phyloP scores from a whole-genome alignment of 2,329 filamentous ascomycete genomes.

The Aspergillus flavus region DNA sequence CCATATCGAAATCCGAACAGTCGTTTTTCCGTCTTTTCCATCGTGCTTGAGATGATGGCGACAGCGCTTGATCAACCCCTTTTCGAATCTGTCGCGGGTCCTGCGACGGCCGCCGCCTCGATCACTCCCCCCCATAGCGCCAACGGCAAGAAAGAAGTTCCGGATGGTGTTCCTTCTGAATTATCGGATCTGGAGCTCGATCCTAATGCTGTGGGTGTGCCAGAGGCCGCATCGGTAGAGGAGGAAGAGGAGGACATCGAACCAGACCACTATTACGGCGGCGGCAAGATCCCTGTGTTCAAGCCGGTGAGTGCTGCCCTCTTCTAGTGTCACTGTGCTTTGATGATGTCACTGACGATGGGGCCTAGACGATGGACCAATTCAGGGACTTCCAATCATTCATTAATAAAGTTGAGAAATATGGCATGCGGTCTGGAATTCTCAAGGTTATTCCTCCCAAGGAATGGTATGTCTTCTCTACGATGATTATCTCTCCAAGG shows the following conservation, averaged over 20 bases:
- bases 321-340: not conserved
- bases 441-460: constrained; percentile 91
- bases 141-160: constrained; percentile 47
- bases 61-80: constrained; percentile 35
- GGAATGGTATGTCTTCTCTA: constrained; percentile 72
- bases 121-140: constrained; percentile 48
- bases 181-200: constrained; percentile 47
- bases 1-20: constrained; percentile 16
- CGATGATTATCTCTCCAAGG: not conserved
- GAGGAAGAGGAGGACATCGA: constrained; percentile 76
- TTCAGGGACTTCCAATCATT: constrained; percentile 93
- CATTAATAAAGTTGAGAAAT: constrained; percentile 85
- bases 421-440: constrained; percentile 97
- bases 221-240: constrained; percentile 43
- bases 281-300: constrained; percentile 85
- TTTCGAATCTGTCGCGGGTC: constrained; percentile 28
- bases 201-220: constrained; percentile 27
- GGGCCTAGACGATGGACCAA: constrained; percentile 75
- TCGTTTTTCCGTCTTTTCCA: constrained; percentile 11
- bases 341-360: constrained; percentile 11
- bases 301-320: constrained; percentile 66
- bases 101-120: constrained; percentile 35
- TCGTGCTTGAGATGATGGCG: constrained; percentile 35
- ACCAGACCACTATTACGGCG: constrained; percentile 85
- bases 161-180: constrained; percentile 44